Evolutionary conservation across 805 yeast genomes (phyloP), one percentile per base, ranked within the genome.

Genomic region (Maudiozyma serrabonitensis): DNA sequence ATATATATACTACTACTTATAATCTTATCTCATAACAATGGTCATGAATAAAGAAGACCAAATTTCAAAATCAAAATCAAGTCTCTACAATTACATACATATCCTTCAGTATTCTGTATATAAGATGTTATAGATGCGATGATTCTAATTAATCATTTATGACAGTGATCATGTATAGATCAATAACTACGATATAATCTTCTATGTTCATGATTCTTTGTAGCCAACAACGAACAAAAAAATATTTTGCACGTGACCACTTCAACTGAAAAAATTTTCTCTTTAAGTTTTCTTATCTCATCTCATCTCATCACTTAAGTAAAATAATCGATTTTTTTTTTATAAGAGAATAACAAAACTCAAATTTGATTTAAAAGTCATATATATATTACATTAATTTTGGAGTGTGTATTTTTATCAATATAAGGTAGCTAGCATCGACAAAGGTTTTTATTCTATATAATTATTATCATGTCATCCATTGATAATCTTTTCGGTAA

Each of bases 401-500:
- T 9, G 9, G 9, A 28, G 32, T 28, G 2, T 9, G 32, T 11
- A 6, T 8, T 28, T 28, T 8, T 28, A 11, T 28, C 9, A 28
- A 28, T 28, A 21, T 4, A 28, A 28, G 6, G 12, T 28, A 28
- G 12, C 32, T 28, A 28, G 12, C 32, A 28, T 11, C 32, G 12
- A 28, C 15, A 34, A 28, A 40, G 7, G 3, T 16, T 7, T 9
- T 4, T 15, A 6, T 21, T 21, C 23, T 15, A 41, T 6, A 6
- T 11, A 28, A 28, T 28, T 28, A 28, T 4, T 6, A 28, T 6
- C 23, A 47, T 46, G 52, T 48, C 54, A 11, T 61, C 69, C 26
- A 51, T 70, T 43, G 56, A 57, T 48, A 61, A 58, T 34, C 54
- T 71, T 13, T 71, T 71, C 54, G 69, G 69, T 16, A 50, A 52